phyloP scores from a whole-genome alignment of 1,284 basidiomycete genomes.

The Abortiporus biennis region DNA sequence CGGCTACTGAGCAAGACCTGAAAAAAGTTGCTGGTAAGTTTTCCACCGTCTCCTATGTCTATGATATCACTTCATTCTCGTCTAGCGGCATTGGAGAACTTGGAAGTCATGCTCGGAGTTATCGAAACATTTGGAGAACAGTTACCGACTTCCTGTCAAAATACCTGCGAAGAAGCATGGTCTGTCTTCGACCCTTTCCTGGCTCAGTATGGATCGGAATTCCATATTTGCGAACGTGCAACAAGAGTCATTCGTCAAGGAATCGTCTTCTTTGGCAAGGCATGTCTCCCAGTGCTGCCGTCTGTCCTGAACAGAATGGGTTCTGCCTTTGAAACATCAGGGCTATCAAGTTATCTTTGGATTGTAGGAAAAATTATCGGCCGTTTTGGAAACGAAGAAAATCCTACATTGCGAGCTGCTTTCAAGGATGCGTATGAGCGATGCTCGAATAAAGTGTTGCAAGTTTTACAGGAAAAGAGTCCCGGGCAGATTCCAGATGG shows the following conservation, averaged over 20 bases:
- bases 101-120: conserved; percentile 83
- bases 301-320: conserved; percentile 75
- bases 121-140: conserved; percentile 78
- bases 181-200: conserved; percentile 79
- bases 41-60: neutral
- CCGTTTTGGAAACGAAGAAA: conserved; percentile 64
- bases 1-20: conserved; percentile 58
- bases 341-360: conserved; percentile 90
- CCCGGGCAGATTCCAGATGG: conserved; percentile 80
- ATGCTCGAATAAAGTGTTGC: conserved; percentile 65
- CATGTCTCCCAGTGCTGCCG: conserved; percentile 65
- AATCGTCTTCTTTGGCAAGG: conserved; percentile 73
- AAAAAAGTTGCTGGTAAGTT: conserved; percentile 25
- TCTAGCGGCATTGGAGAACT: conserved; percentile 76
- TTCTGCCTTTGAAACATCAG: conserved; percentile 74
- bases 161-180: conserved; percentile 81
- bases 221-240: conserved; percentile 78
- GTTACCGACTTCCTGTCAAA: conserved; percentile 75
- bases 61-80: conserved; percentile 13
- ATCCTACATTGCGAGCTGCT: conserved; percentile 43
- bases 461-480: conserved; percentile 58
- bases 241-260: conserved; percentile 87
- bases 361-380: conserved; percentile 82
- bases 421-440: conserved; percentile 70
- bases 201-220: conserved; percentile 72